Evolutionary conservation across 106 monocot species (phyloP).

Genomic region (Acanthochlamys bracteata): DNA sequence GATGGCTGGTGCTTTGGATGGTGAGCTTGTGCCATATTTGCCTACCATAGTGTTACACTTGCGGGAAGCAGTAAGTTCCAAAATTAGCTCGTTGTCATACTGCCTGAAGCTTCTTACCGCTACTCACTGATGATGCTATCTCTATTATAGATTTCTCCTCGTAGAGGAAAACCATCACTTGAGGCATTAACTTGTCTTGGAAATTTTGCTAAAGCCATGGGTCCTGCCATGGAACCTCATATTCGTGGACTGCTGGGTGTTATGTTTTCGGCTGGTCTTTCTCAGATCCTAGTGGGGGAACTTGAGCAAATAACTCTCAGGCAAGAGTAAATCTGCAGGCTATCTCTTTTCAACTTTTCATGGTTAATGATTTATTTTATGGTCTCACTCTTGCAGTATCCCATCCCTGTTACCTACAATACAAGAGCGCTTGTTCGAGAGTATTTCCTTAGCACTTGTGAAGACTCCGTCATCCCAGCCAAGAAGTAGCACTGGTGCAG

Average conservation of each 20-base stretch:
- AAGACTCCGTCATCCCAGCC: conserved; percentile 47
- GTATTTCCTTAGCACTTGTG: conserved; percentile 69
- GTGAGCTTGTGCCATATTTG: conserved; percentile 81
- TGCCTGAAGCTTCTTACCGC: not conserved
- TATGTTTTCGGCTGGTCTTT: conserved; percentile 82
- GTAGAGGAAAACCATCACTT: conserved; percentile 76
- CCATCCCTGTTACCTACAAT: conserved; percentile 74
- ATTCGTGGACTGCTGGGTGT: conserved; percentile 71
- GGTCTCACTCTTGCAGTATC: conserved; percentile 37
- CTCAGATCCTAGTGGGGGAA: conserved; percentile 55
- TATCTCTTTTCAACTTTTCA: not conserved
- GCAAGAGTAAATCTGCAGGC: conserved; percentile 18
- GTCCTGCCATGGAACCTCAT: conserved; percentile 83
- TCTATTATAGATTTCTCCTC: conserved; percentile 79
- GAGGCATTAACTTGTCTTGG: conserved; percentile 96
- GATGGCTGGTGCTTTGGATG: conserved; percentile 96
- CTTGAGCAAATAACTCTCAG: conserved; percentile 82
- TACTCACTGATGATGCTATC: conserved; percentile 3
- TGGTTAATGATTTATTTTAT: not conserved
- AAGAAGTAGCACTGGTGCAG: conserved; percentile 25
- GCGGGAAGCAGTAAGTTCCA: conserved; percentile 80
- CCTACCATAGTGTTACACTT: conserved; percentile 69
- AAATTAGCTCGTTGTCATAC: not conserved
- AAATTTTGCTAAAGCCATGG: conserved; percentile 87
- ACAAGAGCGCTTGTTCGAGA: conserved; percentile 84